Conservation (phyloP, 2,329 filamentous ascomycete genomes). For the Colletotrichum cordylinicola region DNA sequence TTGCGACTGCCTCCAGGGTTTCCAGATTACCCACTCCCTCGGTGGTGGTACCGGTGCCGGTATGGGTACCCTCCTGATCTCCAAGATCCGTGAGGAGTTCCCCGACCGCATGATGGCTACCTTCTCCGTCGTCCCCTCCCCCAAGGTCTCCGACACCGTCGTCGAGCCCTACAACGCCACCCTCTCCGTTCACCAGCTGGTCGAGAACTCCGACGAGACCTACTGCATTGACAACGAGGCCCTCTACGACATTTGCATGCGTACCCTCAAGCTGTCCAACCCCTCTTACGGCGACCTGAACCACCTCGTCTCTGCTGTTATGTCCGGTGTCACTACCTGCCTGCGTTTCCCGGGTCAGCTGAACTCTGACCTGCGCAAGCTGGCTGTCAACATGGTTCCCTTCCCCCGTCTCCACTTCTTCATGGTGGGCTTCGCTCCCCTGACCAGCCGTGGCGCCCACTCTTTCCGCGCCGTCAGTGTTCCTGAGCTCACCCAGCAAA, state of each 20-base stretch:
- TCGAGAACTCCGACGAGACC: conserved; percentile 99
- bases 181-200: conserved; percentile 97
- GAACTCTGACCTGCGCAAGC: conserved; percentile 99
- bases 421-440: conserved; percentile 99
- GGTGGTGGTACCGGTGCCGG: conserved; percentile 99
- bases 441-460: conserved; percentile 85
- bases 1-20: conserved; percentile 99
- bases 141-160: conserved; percentile 99
- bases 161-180: conserved; percentile 99
- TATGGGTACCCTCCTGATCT: conserved; percentile 99
- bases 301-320: conserved; percentile 99
- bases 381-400: conserved; percentile 99
- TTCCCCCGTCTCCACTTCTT: conserved; percentile 99
- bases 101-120: conserved; percentile 99
- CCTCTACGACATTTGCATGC: conserved; percentile 99
- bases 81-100: conserved; percentile 99
- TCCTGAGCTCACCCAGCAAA: conserved; percentile 98
- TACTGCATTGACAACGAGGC: conserved; percentile 99
- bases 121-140: conserved; percentile 97
- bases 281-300: conserved; percentile 99
- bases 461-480: conserved; percentile 98
- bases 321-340: conserved; percentile 99
- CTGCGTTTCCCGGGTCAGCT: conserved; percentile 99
- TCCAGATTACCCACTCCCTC: conserved; percentile 99
- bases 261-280: conserved; percentile 97